Conservation (phyloP, 225 moss, liverwort and hornwort genomes). For the Polytrichum formosum region DNA sequence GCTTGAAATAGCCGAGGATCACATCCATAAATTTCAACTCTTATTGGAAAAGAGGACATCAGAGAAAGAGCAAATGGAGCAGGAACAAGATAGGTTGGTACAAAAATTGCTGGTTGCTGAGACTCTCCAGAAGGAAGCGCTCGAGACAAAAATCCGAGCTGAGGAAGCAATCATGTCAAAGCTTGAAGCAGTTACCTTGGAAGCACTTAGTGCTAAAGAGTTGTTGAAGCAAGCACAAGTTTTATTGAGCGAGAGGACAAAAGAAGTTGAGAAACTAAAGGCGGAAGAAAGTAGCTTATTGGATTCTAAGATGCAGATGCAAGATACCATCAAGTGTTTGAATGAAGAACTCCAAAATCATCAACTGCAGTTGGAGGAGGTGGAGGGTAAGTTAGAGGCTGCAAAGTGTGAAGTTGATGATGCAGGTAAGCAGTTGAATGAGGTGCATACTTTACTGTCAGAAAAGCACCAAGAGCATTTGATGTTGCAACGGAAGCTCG, state of each 20-base stretch:
- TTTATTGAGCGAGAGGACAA: conserved; percentile 13
- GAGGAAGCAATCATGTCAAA: conserved; percentile 18
- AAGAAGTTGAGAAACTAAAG: conserved; percentile 28
- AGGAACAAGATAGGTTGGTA: conserved; percentile 20
- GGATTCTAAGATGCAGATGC: conserved; percentile 20
- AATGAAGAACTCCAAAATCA: conserved; percentile 28
- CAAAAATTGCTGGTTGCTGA: conserved; percentile 18
- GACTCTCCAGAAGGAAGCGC: conserved; percentile 27
- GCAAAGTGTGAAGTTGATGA: conserved; percentile 37
- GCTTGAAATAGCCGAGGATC: conserved; percentile 10
- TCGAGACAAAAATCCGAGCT: conserved; percentile 21
- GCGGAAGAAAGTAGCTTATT: conserved; percentile 28
- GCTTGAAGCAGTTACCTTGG: conserved; percentile 21
- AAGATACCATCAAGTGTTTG: conserved; percentile 27
- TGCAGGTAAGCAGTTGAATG: conserved; percentile 41
- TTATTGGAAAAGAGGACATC: conserved; percentile 20
- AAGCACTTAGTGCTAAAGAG: conserved; percentile 15
- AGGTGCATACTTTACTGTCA: conserved; percentile 40
- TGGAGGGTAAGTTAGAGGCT: conserved; percentile 34
- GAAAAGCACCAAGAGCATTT: conserved; percentile 39
- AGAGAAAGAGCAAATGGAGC: conserved; percentile 20
- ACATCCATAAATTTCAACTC: conserved; percentile 23
- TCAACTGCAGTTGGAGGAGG: conserved; percentile 27
- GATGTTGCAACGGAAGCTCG: conserved; percentile 30
- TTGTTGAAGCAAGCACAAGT: conserved; percentile 26